Conservation (phyloP, 495 filamentous ascomycete genomes). For the Aspergillus hancockii region DNA sequence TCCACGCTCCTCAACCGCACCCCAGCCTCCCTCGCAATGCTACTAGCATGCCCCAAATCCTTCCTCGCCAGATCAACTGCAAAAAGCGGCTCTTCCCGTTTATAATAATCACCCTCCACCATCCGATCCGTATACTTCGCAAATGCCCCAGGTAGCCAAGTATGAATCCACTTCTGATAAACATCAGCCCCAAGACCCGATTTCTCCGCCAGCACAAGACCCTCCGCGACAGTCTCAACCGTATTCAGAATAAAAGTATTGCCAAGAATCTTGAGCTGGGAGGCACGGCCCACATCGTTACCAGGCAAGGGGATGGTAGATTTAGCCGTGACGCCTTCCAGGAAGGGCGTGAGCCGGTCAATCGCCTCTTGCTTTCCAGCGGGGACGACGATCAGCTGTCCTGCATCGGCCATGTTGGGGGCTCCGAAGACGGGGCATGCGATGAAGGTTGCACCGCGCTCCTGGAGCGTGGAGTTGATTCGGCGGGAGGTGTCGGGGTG, state of each 20-base stretch:
- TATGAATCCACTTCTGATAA: constrained; percentile 65
- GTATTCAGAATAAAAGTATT: constrained; percentile 88
- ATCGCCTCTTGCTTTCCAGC: constrained; percentile 65
- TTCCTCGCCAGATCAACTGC: constrained; percentile 85
- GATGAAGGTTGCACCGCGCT: constrained; percentile 69
- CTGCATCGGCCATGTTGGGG: constrained; percentile 74
- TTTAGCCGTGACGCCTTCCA: constrained; percentile 74
- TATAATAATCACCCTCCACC: constrained; percentile 71
- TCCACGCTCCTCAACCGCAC: constrained; percentile 64
- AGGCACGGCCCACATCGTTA: constrained; percentile 37
- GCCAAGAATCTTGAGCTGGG: constrained; percentile 73
- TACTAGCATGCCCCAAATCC: constrained; percentile 75
- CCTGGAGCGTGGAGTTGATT: constrained; percentile 54
- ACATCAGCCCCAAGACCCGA: constrained; percentile 70
- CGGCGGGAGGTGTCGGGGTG: constrained; percentile 77
- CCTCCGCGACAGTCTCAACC: constrained; percentile 76
- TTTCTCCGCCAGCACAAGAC: constrained; percentile 76
- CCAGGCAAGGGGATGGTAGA: constrained; percentile 59
- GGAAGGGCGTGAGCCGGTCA: constrained; percentile 68
- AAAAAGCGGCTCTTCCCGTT: constrained; percentile 75
- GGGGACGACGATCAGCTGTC: constrained; percentile 73
- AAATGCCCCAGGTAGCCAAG: constrained; percentile 57
- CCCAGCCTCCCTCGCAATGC: constrained; percentile 63
- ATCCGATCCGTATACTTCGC: constrained; percentile 74
- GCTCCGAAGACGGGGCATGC: constrained; percentile 83